phyloP scores from a whole-genome alignment of 108 stramenopile species.

The Skeletonema grethae region DNA sequence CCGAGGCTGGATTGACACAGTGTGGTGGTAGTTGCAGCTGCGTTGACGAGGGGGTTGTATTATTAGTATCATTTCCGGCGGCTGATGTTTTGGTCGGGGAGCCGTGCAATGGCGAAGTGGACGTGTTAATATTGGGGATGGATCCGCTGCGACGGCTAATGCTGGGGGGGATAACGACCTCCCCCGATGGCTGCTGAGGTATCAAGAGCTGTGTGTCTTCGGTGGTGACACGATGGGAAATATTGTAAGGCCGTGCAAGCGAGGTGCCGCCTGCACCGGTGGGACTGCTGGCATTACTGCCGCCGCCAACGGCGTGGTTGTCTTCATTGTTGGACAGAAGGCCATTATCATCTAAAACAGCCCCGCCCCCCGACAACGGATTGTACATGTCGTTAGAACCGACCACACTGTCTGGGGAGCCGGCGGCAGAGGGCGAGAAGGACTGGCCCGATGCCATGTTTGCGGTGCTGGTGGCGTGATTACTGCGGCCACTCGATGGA shows the following conservation, averaged over 20 bases:
- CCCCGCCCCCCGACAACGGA: conserved; percentile 1
- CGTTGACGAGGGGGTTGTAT: background rate
- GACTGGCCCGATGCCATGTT: background rate
- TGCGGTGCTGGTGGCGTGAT: background rate
- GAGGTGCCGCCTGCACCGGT: background rate
- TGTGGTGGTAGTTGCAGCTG: conserved; percentile 4
- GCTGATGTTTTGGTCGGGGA: background rate
- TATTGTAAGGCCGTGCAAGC: conserved; percentile 11
- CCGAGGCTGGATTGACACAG: conserved; percentile 83
- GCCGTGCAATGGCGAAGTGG: background rate
- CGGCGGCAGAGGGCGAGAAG: background rate
- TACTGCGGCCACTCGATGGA: background rate
- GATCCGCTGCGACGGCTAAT: conserved; percentile 5
- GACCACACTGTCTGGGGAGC: background rate
- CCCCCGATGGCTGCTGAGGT: conserved; percentile 4
- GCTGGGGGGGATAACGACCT: conserved; percentile 5
- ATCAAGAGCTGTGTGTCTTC: conserved; percentile 30
- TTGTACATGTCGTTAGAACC: background rate
- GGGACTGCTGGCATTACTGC: background rate
- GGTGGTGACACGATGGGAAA: conserved; percentile 13
- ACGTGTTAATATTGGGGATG: background rate
- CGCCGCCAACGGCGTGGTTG: background rate
- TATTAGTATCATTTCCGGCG: too few relatives aligned
- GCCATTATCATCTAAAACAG: background rate
- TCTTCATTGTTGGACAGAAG: background rate